phyloP scores from a whole-genome alignment of 352 stramenopile genomes.

The Phytophthora colocasiae region DNA sequence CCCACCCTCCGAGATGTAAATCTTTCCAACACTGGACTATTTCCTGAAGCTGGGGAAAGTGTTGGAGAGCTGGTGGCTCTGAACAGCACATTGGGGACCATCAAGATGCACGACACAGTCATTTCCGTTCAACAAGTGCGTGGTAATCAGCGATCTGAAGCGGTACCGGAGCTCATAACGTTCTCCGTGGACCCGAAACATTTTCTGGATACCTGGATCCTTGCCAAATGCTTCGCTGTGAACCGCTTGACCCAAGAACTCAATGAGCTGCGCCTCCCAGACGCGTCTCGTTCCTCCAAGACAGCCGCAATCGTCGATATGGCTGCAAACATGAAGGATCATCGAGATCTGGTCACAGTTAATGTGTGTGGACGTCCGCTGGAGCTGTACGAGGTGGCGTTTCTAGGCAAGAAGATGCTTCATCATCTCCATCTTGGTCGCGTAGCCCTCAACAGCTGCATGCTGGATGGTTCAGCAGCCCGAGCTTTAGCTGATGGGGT shows the following conservation, averaged over 20 bases:
- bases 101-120: slow-evolving; percentile 58
- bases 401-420: slow-evolving; percentile 73
- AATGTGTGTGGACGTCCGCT: slow-evolving; percentile 59
- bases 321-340: slow-evolving; percentile 19
- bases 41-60: slow-evolving; percentile 62
- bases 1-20: slow-evolving; percentile 61
- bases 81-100: slow-evolving; percentile 67
- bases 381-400: slow-evolving; percentile 67
- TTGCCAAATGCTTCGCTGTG: slow-evolving; percentile 68
- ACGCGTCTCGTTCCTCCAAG: slow-evolving; percentile 9
- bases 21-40: slow-evolving; percentile 65
- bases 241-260: slow-evolving; percentile 70
- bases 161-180: slow-evolving; percentile 34
- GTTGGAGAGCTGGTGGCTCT: slow-evolving; percentile 60
- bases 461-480: slow-evolving; percentile 57
- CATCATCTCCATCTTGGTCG: slow-evolving; percentile 71
- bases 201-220: slow-evolving; percentile 71
- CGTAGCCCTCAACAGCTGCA: slow-evolving; percentile 67
- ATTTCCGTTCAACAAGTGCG: slow-evolving; percentile 63
- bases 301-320: slow-evolving; percentile 16
- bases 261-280: slow-evolving; percentile 58
- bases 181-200: slow-evolving; percentile 43
- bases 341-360: slow-evolving; percentile 46
- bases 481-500: slow-evolving; percentile 65
- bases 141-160: slow-evolving; percentile 37